Evolutionary conservation across 805 yeast species (phyloP), one percentile per base, ranked within the genome.

Genomic region (Zygotorulaspora danielsina): DNA sequence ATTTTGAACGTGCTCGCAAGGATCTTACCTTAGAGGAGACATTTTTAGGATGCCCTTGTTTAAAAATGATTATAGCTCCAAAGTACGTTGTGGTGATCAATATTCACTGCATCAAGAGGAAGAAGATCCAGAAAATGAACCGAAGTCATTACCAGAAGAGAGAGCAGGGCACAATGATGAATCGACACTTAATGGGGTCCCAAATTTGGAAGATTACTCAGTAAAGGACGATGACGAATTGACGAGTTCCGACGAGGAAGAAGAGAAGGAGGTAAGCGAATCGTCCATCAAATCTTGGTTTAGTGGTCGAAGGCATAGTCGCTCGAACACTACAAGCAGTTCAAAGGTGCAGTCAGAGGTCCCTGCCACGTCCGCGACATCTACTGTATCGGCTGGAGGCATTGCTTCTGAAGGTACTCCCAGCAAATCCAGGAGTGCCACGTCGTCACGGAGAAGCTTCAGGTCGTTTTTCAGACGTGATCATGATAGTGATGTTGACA

Each of bases 171-270:
- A 11, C 27, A 7, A 24, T n/a, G n/a, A 24, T 11, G 5, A 5
- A 24, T 24, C 27, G 27, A 24, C 27, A 24, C 11, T 4, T 11
- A 24, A 24, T n/a, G 25, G 22, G 5, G 27, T 26, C 7, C 41
- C 44, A 12, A 19, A 10, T 4, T 17, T 40, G 9, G 44, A 39
- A 8, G 33, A 40, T 20, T 42, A 42, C 27, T 22, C 37, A 6
- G 36, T 44, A 12, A 28, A 41, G 19, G 47, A 46, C 11, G 53
- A 49, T 36, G 49, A 48, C 31, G 45, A 42, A 16, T 50, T 46
- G 22, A 35, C 38, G n/a, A 49, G 51, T 11, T 42, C 48, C 17
- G 47, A 50, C 12, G 53, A 49, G 24, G 48, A 48, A 16, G 46
- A 36, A n/a, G 38, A 26, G 2, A 25, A 24, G 9, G 48, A 40